These are phyloP conservation scores for Kluyveromyces lactis DNA, from an alignment of 805 yeast species.

Conservation along the genomic window DNA sequence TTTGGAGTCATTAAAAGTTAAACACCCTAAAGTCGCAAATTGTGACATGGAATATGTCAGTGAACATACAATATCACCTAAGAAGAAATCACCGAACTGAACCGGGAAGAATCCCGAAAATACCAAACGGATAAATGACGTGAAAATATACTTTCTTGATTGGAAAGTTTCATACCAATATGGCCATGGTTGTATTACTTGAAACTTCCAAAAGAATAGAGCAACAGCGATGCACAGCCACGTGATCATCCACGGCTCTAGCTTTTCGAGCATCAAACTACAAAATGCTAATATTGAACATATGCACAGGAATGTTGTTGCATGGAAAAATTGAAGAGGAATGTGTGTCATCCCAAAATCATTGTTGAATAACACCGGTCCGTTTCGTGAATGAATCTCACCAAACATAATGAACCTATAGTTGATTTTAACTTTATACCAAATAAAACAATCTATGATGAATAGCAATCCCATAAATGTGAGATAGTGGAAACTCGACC, in stretches of 20 bases:
- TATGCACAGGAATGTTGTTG: constrained; percentile 48
- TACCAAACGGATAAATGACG: constrained; percentile 61
- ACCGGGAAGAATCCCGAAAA: constrained; percentile 89
- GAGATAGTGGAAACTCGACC: constrained; percentile 83
- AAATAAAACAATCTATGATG: constrained; percentile 60
- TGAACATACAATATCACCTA: constrained; percentile 88
- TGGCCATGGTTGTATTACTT: constrained; percentile 15
- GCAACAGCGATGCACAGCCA: constrained; percentile 38
- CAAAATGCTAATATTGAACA: constrained; percentile 64
- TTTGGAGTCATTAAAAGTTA: constrained; percentile 42
- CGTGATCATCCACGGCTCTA: constrained; percentile 75
- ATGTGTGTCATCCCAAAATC: constrained; percentile 31
- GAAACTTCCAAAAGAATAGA: constrained; percentile 41
- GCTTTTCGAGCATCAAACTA: constrained; percentile 59
- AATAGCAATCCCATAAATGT: constrained; percentile 55
- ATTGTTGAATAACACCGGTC: constrained; percentile 28
- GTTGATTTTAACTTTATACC: constrained; percentile 71
- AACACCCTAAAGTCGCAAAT: constrained; percentile 36
- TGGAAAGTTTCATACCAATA: constrained; percentile 32
- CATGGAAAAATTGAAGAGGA: constrained; percentile 46
- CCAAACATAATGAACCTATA: constrained; percentile 74
- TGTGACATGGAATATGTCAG: constrained; percentile 84
- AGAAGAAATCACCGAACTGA: constrained; percentile 86
- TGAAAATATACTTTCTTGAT: constrained; percentile 72
- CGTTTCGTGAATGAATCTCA: constrained; percentile 68